phyloP scores from a whole-genome alignment of 768 basidiomycete species.

The Kwoniella sp. region DNA sequence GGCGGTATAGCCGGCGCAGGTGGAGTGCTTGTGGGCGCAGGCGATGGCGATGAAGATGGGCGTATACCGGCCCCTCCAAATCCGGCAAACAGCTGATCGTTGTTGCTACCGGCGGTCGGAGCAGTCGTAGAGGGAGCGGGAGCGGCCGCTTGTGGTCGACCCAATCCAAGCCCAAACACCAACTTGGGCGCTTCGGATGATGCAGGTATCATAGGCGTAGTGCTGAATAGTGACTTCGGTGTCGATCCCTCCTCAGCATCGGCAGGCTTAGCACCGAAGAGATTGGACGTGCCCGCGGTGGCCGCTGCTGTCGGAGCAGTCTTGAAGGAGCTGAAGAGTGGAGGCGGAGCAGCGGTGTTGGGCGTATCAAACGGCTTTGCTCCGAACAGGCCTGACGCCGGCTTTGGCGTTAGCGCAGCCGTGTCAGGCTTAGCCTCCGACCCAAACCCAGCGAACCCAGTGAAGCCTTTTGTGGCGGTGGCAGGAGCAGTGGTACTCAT shows the following conservation, averaged over 20 bases:
- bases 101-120: background rate
- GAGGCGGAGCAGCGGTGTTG: background rate
- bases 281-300: too few species aligned
- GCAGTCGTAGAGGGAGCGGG: background rate
- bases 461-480: background rate
- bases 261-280: too few species aligned
- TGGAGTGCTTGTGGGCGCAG: too few species aligned
- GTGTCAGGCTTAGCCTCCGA: too few species aligned
- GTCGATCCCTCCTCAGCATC: too few species aligned
- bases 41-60: too few species aligned
- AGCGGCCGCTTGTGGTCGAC: conserved; percentile 16
- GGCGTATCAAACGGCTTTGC: background rate
- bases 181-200: conserved; percentile 14
- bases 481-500: background rate
- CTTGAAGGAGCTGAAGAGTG: conserved; percentile 1
- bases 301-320: conserved; percentile 16
- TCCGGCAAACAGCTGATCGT: too few species aligned
- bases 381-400: too few species aligned
- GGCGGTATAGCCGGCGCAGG: background rate
- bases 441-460: background rate
- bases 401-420: too few species aligned
- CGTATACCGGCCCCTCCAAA: too few species aligned
- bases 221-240: too few species aligned
- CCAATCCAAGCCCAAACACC: conserved; percentile 43
- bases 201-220: too few species aligned